Evolutionary conservation across 371 early-diverging fungal species (phyloP), one percentile per base, ranked within the genome.

Genomic region (Mucor racemosus): DNA sequence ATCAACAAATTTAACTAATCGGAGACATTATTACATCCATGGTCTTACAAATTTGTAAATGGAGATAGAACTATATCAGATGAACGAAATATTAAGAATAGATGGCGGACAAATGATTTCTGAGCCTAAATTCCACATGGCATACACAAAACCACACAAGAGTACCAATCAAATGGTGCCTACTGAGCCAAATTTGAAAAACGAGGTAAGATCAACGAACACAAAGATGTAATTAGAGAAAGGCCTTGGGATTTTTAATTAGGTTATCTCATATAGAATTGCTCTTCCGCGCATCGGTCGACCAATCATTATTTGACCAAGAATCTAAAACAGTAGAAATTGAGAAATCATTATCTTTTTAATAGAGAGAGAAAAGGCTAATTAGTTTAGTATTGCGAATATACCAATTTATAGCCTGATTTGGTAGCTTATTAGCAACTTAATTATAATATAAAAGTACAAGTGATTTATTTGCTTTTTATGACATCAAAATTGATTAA

Each of bases 191-290:
- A 50, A 50, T 50, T 50, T 50, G 50, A 50, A 19, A 19, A 50
- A 21, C 26, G 50, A 50, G 50, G 26, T 26, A 26, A 50, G 26
- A 50, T 50, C 26, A 50, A 50, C 19, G 50, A 50, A 26, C 50
- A 50, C 50, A 50, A 50, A 50, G 50, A 50, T 21, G 50, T 50
- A 50, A 50, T 50, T 26, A 50, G 50, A 50, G 50, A 50, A 50
- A 10, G 50, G 4, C 8, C 26, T 21, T 50, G 21, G 50, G 50
- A 10, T 10, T 50, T 50, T 50, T 26, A 50, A 50, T 50, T 50
- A 50, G 26, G 13, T 50, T 50, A 19, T 50, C 21, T 50, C 9
- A 8, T 50, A 50, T 50, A 50, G 26, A 26, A 50, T 50, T 50
- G 10, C 26, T 50, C 13, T 19, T 50, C 26, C 50, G 50, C 50